Base-by-base conservation (phyloP, 225 moss, liverwort and hornwort genomes). In the Bryoerythrophyllum caledonicum region DNA sequence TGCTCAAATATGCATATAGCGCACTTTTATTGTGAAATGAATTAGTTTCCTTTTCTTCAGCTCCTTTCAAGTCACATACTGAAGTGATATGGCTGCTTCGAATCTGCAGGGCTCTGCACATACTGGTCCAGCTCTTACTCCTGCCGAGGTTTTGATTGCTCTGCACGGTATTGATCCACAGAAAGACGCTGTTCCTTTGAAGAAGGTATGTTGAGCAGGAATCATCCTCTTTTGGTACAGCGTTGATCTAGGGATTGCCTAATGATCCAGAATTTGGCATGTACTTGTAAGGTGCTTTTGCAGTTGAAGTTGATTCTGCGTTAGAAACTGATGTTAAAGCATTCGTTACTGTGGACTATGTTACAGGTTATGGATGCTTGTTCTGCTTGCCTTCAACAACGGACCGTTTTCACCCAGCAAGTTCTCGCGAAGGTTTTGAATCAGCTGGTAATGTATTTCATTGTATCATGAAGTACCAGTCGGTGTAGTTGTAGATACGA, bases 321-420 rank as follows among this genome's bases (percentile, higher is more conserved):
- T 70, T 21, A n/a, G 63, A 72, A 55, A 40, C 34, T 27, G 23
- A 8, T 17, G 53, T 73, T 25, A 73, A 35, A 52, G 53, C 35
- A 58, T 5, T 72, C 64, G 63, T 85, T 37, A 72, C 46, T 10
- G 30, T 68, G 63, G 6, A 64, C 13, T 44, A 30, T 68, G 34
- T 59, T 43, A 23, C 69, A 96, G 96, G 96, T 96, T 21, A 99
- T 95, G 93, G 99, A 99, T 88, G 99, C 99, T 71, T 99, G 95
- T 83, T 93, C 99, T 70, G 86, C 93, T 76, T 99, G 99, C 79
- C 92, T 99, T 64, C 99, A 90, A 62, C 99, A 99, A 72, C 99
- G 99, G 41, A 93, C 89, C 52, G 99, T 99, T 59, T 99, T 99
- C 75, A 99, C 99, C 60, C 99, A 99, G 79, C 99, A 99, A 68